These are phyloP conservation scores for Kodamaea sp. DNA, from an alignment of 1,139 yeast genomes.

Conservation along the genomic window DNA sequence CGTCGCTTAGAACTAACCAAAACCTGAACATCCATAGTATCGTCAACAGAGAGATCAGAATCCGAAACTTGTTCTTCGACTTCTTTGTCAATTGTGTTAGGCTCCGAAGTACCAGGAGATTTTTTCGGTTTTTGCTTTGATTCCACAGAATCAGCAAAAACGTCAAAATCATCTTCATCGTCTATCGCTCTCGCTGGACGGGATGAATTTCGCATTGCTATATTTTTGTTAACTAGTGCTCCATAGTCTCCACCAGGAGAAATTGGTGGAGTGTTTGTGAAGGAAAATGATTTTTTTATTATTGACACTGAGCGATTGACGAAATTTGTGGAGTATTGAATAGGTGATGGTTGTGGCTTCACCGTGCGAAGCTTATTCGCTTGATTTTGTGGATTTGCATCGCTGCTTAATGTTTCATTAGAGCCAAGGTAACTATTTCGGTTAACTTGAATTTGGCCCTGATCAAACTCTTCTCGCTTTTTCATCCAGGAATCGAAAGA, in stretches of 20 bases:
- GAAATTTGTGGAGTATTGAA: constrained; percentile 16
- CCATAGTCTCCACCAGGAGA: constrained; percentile 11
- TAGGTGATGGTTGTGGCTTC: constrained; percentile 3
- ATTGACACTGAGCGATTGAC: constrained; percentile 27
- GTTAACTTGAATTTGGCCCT: constrained; percentile 14
- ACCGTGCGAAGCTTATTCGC: constrained; percentile 3
- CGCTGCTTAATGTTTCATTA: constrained; percentile 27
- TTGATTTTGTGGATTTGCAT: constrained; percentile 6
- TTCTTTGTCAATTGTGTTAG: constrained; percentile 11
- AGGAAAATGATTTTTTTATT: constrained; percentile 25
- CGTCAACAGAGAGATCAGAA: constrained; percentile 33
- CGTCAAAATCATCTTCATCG: constrained; percentile 6
- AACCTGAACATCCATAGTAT: constrained; percentile 68
- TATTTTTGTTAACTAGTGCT: constrained; percentile 12
- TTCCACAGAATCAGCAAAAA: constrained; percentile 7
- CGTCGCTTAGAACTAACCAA: constrained; percentile 71
- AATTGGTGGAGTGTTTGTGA: constrained; percentile 17
- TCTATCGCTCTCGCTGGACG: not conserved
- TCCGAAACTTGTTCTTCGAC: constrained; percentile 32
- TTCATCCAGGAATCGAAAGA: constrained; percentile 52
- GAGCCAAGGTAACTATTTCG: constrained; percentile 34
- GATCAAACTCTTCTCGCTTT: constrained; percentile 52
- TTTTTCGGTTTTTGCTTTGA: not conserved
- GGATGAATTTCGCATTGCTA: not conserved
- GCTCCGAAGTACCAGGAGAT: constrained; percentile 7